Conservation (phyloP, 2,329 filamentous ascomycete genomes). For the Colletotrichum horii region DNA sequence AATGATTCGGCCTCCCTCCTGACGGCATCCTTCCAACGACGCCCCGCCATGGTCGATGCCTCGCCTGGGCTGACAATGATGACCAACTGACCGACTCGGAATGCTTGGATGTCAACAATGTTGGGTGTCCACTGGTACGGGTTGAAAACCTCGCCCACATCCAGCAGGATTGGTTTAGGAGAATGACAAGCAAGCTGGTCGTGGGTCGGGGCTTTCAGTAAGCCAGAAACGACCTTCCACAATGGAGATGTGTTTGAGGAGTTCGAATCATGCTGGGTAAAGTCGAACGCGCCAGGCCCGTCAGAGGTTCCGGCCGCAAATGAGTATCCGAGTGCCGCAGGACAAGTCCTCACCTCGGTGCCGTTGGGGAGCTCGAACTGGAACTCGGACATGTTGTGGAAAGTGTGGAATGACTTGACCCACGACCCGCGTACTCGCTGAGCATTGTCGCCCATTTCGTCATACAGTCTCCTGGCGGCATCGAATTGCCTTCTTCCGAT, state of each 20-base stretch:
- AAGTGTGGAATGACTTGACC: slow-evolving; percentile 82
- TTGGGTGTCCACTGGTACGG: slow-evolving; percentile 91
- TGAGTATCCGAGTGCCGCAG: slow-evolving; percentile 84
- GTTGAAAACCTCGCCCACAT: slow-evolving; percentile 76
- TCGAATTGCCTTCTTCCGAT: slow-evolving; percentile 72
- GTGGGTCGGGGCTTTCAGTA: slow-evolving; percentile 71
- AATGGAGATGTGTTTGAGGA: slow-evolving; percentile 73
- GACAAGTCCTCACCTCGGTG: slow-evolving; percentile 74
- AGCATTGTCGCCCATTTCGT: slow-evolving; percentile 35
- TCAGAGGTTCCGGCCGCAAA: slow-evolving; percentile 92
- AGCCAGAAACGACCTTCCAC: slow-evolving; percentile 75
- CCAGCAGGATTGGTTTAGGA: slow-evolving; percentile 84
- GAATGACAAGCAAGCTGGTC: slow-evolving; percentile 77
- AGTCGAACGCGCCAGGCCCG: slow-evolving; percentile 87
- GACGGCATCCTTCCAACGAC: slow-evolving; percentile 81
- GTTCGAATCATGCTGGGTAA: slow-evolving; percentile 81
- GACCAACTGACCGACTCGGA: slow-evolving; percentile 83
- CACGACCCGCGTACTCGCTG: slow-evolving; percentile 62
- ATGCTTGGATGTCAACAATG: slow-evolving; percentile 83
- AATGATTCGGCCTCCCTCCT: slow-evolving; percentile 50
- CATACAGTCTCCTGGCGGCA: slow-evolving; percentile 57
- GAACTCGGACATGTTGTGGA: slow-evolving; percentile 77
- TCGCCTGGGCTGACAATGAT: slow-evolving; percentile 88
- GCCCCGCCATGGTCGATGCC: slow-evolving; percentile 89
- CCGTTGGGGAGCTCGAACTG: slow-evolving; percentile 76